Evolutionary conservation across 176 grass and related monocot genomes (phyloP).

Genomic region (Luzula sylvatica): DNA sequence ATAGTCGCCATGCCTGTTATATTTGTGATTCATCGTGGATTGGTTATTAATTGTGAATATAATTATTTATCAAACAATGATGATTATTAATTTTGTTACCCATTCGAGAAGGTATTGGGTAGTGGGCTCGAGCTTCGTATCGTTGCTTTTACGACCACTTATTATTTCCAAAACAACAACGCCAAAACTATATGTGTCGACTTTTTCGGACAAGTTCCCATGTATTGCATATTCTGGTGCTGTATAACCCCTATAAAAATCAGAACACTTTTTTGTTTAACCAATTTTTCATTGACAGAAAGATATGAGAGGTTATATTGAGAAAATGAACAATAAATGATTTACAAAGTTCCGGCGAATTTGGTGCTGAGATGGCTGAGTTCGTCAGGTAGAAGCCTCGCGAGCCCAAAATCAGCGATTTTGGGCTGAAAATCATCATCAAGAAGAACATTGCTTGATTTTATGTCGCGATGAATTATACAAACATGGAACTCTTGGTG

Average conservation of each 20-base stretch:
- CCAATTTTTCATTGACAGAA: background rate
- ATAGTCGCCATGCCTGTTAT: slow-evolving; percentile 58
- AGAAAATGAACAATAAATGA: slow-evolving; percentile 7
- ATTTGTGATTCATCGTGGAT: background rate
- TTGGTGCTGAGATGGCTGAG: slow-evolving; percentile 71
- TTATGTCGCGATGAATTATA: slow-evolving; percentile 89
- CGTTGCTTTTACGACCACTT: slow-evolving; percentile 73
- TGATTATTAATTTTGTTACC: slow-evolving; percentile 43
- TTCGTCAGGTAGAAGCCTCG: slow-evolving; percentile 66
- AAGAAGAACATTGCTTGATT: slow-evolving; percentile 69
- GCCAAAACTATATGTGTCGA: slow-evolving; percentile 72
- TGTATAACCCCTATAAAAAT: slow-evolving; percentile 63
- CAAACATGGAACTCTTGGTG: slow-evolving; percentile 79
- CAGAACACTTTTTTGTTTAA: background rate
- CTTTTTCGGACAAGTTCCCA: slow-evolving; percentile 72
- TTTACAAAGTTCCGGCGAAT: slow-evolving; percentile 90
- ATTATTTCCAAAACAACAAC: slow-evolving; percentile 75
- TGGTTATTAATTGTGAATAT: no score
- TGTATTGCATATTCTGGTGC: slow-evolving; percentile 83
- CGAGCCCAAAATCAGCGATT: slow-evolving; percentile 76
- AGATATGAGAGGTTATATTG: no score
- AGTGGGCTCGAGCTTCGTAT: slow-evolving; percentile 42
- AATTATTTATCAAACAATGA: no score
- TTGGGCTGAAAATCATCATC: slow-evolving; percentile 65
- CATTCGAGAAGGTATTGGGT: slow-evolving; percentile 79